phyloP scores from a whole-genome alignment of 345 rosid genomes.

The Melaleuca quinquenervia region DNA sequence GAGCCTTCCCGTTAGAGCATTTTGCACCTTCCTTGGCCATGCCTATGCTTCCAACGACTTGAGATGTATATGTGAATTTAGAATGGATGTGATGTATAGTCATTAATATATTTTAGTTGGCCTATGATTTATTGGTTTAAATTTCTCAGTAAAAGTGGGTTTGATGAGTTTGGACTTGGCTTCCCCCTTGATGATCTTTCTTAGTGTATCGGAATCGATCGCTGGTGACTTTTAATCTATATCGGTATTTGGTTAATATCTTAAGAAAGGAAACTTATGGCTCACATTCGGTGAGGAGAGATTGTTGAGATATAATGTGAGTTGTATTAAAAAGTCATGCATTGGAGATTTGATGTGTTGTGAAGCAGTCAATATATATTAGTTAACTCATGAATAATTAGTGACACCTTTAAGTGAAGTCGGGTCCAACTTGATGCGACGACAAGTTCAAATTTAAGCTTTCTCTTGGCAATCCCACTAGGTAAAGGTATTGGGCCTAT shows the following conservation, averaged over 20 bases:
- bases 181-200: background rate
- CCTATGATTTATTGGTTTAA: background rate
- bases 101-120: background rate
- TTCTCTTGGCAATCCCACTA: accelerated
- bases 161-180: background rate
- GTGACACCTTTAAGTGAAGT: no score
- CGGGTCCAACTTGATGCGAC: no score
- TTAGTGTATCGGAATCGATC: background rate
- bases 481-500: background rate
- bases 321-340: no score
- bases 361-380: no score
- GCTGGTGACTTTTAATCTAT: accelerated
- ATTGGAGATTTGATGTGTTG: no score
- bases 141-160: background rate
- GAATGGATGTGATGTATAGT: background rate
- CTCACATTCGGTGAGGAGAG: no score
- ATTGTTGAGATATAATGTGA: no score
- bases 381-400: no score
- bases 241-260: background rate
- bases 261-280: no score
- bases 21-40: background rate
- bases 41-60: background rate
- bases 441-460: no score
- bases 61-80: background rate
- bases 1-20: background rate